Evolutionary conservation across 31 red algal genomes (phyloP), one percentile per base, ranked within the genome.

Genomic region (Odonthalia washingtoniensis): DNA sequence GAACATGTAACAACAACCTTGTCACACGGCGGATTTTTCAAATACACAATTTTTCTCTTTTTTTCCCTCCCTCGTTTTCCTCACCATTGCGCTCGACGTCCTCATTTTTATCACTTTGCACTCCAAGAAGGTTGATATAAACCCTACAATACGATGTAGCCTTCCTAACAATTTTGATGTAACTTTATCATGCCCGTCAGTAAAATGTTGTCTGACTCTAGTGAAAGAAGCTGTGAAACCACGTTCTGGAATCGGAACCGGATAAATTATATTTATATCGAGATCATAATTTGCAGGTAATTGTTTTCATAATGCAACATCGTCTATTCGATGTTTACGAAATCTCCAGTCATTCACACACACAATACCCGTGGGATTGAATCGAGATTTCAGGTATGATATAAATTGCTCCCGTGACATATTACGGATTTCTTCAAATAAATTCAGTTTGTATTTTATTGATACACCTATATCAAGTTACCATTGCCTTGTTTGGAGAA

Each of bases 301-400:
- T 31, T 80, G 31, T 3, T 61, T n/a, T 72, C 92, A 53, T 70
- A 91, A 16, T 6, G 2, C 40, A 40, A 96, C 94, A 68, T 93
- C 94, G 5, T 85, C 94, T 33, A 31, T 32, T 14, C 89, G 89
- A 26, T 77, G 33, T 61, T 80, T 65, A 5, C 94, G 90, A 81
- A 96, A 96, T 35, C 90, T 77, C 94, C 94, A 96, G 62, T 96
- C 89, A 27, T 43, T 36, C 26, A 89, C 94, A 74, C 94, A 96
- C 24, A 96, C 94, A n/a, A 96, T 72, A 17, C 82, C 94, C 63
- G 76, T 40, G 18, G 89, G 88, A 40, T 78, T 68, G 37, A 95
- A 74, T 12, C 64, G 31, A 21, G 6, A 31, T 0, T 70, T 34
- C 21, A 89, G 45, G 39, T 89, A 46, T 37, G 81, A 77, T 42